Evolutionary conservation across 257 asterid genomes (phyloP).

Genomic region (Petunia secreta): DNA sequence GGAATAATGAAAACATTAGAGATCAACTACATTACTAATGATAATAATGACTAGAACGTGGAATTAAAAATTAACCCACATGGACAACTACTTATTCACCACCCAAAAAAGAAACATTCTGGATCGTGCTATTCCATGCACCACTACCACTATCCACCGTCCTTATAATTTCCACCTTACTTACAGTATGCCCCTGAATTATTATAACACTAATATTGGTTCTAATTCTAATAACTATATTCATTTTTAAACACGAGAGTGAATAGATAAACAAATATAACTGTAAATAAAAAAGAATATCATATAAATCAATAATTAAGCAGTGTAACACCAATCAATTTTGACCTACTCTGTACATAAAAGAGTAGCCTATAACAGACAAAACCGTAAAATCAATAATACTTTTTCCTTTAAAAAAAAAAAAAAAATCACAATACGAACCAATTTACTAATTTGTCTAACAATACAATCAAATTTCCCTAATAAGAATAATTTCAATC

Average conservation of each 20-base stretch:
- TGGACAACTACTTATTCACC: not conserved
- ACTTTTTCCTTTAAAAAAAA: not conserved
- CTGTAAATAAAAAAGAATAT: not conserved
- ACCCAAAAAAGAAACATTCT: not conserved
- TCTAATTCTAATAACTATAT: not conserved
- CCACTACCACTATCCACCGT: not conserved
- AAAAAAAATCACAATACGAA: conserved; percentile 14
- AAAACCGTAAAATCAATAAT: not conserved
- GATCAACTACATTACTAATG: not conserved
- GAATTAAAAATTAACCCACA: not conserved
- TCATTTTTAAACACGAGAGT: not conserved
- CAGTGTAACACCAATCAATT: not conserved
- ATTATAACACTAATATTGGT: not conserved
- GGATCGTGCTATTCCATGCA: not conserved
- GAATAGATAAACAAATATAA: not conserved
- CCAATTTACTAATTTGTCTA: conserved; percentile 4
- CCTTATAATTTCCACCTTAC: conserved; percentile 16
- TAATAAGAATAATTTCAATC: conserved; percentile 2
- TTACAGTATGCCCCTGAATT: not conserved
- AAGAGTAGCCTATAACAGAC: not conserved
- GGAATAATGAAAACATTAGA: no score
- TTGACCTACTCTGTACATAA: conserved; percentile 1
- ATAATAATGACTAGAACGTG: not conserved
- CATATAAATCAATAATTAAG: not conserved
- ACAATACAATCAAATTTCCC: not conserved